Conservation (phyloP, 2,329 filamentous ascomycete species). For the Stylonectria norvegica region DNA sequence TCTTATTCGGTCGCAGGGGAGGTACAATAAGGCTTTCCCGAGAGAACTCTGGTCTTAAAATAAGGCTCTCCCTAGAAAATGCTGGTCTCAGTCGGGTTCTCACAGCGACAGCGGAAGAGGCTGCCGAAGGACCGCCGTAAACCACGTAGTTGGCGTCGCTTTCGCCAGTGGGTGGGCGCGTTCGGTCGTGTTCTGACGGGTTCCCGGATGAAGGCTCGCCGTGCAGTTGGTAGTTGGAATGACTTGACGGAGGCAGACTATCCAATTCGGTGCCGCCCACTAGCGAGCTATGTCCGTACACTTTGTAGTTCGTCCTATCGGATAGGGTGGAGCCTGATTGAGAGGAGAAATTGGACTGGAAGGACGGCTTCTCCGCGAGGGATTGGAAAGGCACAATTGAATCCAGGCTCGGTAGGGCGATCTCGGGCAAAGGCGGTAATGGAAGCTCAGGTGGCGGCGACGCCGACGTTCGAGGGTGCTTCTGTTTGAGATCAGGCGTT, state of each 20-base stretch:
- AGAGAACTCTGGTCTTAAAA: conserved; percentile 56
- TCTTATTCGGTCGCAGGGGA: conserved; percentile 49
- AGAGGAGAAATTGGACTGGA: conserved; percentile 28
- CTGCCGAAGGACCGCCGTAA: conserved; percentile 42
- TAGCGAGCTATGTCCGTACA: conserved; percentile 47
- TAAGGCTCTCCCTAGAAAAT: conserved; percentile 60
- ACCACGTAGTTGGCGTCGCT: conserved; percentile 53
- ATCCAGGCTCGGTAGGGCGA: conserved; percentile 16
- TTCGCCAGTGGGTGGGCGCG: conserved; percentile 35
- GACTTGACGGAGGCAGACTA: conserved; percentile 39
- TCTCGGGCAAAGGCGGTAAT: conserved; percentile 32
- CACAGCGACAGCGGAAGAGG: conserved; percentile 38
- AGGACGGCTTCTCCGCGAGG: conserved; percentile 21
- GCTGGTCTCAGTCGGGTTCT: conserved; percentile 34
- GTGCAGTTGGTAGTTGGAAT: conserved; percentile 51
- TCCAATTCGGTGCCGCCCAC: conserved; percentile 33
- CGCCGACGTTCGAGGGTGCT: conserved; percentile 29
- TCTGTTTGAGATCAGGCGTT: conserved; percentile 40
- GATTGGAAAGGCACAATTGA: conserved; percentile 17
- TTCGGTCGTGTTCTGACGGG: conserved; percentile 36
- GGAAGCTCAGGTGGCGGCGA: conserved; percentile 24
- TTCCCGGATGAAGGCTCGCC: conserved; percentile 48
- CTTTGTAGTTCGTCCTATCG: conserved; percentile 53
- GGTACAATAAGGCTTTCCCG: conserved; percentile 59
- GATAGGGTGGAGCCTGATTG: conserved; percentile 43